phyloP scores from a whole-genome alignment of 1,284 basidiomycete species.

The Sanghuangporus sanghuang region DNA sequence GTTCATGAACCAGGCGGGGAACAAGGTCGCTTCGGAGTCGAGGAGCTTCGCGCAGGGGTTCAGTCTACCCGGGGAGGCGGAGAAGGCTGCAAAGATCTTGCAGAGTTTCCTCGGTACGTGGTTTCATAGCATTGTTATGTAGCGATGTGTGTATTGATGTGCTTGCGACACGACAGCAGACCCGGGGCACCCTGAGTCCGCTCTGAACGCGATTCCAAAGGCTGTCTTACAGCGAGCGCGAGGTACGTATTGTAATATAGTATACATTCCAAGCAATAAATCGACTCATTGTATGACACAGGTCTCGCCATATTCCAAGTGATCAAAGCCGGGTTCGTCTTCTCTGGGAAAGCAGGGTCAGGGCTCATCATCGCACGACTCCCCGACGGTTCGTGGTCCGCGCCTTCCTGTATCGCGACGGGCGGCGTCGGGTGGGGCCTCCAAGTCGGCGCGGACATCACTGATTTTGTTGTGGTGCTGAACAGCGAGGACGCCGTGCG shows the following conservation, averaged over 20 bases:
- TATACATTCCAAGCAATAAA: neutral
- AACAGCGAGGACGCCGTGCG: conserved; percentile 95
- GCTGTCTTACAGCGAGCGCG: conserved; percentile 86
- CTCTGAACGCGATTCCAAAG: conserved; percentile 94
- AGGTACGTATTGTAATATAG: conserved; percentile 43
- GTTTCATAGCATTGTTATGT: neutral
- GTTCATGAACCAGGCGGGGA: conserved; percentile 61
- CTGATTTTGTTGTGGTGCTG: conserved; percentile 89
- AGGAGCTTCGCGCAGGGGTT: conserved; percentile 79
- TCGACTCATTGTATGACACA: conserved; percentile 26
- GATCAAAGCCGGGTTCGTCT: conserved; percentile 91
- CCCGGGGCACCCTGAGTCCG: conserved; percentile 83
- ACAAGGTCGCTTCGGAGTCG: conserved; percentile 64
- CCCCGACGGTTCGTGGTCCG: conserved; percentile 95
- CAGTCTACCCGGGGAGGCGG: conserved; percentile 80
- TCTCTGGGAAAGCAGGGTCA: conserved; percentile 93
- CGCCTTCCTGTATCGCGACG: conserved; percentile 96
- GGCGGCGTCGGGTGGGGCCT: conserved; percentile 95
- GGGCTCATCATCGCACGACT: conserved; percentile 93
- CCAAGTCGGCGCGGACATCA: conserved; percentile 89
- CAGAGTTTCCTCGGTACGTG: conserved; percentile 81
- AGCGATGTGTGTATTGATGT: neutral
- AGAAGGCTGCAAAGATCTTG: conserved; percentile 89
- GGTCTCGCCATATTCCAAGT: conserved; percentile 96
- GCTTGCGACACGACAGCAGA: conserved; percentile 54